Percentiles rank a stretch among this genome's conserved stretches.
These are phyloP conservation scores for Clavariopsis aquatica DNA, from an alignment of 495 filamentous ascomycete species.

Conservation along the genomic window DNA sequence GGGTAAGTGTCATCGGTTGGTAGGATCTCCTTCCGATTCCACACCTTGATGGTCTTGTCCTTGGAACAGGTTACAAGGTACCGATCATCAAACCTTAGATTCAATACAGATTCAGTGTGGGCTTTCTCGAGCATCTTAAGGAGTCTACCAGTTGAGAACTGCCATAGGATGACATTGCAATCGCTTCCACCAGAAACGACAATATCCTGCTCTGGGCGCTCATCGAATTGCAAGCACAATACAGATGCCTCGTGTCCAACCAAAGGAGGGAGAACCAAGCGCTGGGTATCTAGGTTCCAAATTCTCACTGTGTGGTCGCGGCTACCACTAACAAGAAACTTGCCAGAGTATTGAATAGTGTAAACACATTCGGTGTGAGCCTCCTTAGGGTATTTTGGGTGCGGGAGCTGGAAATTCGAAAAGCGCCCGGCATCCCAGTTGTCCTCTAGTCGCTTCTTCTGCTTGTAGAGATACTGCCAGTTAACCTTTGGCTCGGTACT, in stretches of 20 bases:
- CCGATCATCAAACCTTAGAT: conserved; percentile 86
- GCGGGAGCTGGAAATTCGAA: conserved; percentile 85
- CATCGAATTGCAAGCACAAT: conserved; percentile 94
- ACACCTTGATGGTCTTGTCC: conserved; percentile 93
- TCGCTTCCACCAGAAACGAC: conserved; percentile 95
- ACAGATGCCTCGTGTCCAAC: conserved; percentile 81
- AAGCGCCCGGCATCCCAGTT: conserved; percentile 87
- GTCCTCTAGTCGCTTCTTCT: conserved; percentile 78
- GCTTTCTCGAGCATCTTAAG: conserved; percentile 72
- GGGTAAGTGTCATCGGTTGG: conserved; percentile 55
- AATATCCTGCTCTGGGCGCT: conserved; percentile 83
- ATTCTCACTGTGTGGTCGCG: conserved; percentile 84
- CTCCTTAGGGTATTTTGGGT: conserved; percentile 76
- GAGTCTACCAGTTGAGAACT: conserved; percentile 82
- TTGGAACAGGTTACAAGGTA: conserved; percentile 96
- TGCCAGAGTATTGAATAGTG: conserved; percentile 81
- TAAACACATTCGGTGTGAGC: conserved; percentile 93
- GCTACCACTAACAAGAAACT: conserved; percentile 91
- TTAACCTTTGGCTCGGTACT: conserved; percentile 60
- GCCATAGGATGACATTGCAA: conserved; percentile 85
- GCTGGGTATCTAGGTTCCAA: conserved; percentile 83
- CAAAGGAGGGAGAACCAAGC: conserved; percentile 70
- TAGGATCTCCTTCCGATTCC: conserved; percentile 74
- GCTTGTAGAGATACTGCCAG: conserved; percentile 87
- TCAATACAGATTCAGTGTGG: conserved; percentile 89